Base-by-base conservation (phyloP, 345 rosid genomes). In the Euclidium syriacum region DNA sequence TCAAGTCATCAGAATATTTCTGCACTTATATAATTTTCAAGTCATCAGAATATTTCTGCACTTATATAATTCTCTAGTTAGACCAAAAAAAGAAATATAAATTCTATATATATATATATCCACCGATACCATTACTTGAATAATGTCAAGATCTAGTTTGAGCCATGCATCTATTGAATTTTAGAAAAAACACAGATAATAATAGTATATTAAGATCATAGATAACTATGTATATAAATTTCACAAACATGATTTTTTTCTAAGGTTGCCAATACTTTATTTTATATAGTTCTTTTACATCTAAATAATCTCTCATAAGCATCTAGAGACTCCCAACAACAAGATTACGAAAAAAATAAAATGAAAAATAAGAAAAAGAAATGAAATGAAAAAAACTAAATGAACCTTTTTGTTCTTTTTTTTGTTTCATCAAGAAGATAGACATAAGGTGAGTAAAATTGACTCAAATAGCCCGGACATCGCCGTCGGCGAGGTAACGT, bases 401-500 rank as follows among this genome's bases (percentile, higher is more conserved):
- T 12, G 5, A 66, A 34, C 40, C 40, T 12, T 36, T 36, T 40
- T 22, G 43, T 30, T 2, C 9, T 36, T 27, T 2, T 12, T 36
- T 27, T 23, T 40, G 52, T 41, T 40, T 34, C 44, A 18, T 12
- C 36, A 30, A n/a, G 43, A 57, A 16, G 6, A 4, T 36, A 15
- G 19, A 15, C 54, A 18, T n/a, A 32, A 25, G 38, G 24, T 14
- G 32, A 25, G 49, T 58, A 3, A 56, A 19, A 39, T 40, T 12
- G 52, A 56, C 70, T 71, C 43, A 71, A 71, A 63, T 63, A 63
- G 70, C 70, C 10, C 69, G 19, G 4, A 4, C 35, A 20, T 62
- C 71, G 19, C 81, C 80, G 10, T 78, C 58, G 11, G 73, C 64
- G 4, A 79, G 67, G 58, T 80, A 78, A 10, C 9, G 19, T 42